phyloP scores from a whole-genome alignment of 306 rosid species.

The Quercus rubra region DNA sequence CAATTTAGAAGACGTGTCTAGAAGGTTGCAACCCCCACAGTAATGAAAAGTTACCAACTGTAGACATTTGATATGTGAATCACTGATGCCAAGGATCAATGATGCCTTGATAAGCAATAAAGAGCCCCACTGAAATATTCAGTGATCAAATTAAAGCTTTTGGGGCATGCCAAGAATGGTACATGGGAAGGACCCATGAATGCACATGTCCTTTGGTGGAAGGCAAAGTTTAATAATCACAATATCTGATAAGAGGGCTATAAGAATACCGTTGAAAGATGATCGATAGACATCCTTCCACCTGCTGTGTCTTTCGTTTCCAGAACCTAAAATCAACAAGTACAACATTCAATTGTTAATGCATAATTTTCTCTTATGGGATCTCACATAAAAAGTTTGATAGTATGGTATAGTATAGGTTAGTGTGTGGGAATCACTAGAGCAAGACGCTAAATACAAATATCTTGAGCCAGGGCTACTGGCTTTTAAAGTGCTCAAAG shows the following conservation, averaged over 20 bases:
- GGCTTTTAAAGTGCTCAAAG: not conserved
- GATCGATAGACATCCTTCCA: conserved; percentile 50
- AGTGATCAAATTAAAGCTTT: not conserved
- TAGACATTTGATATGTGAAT: conserved; percentile 1
- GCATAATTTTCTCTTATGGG: not conserved
- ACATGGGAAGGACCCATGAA: not conserved
- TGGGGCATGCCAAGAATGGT: not conserved
- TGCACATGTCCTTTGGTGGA: not conserved
- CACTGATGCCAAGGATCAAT: not conserved
- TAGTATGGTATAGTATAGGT: not conserved
- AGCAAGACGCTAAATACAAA: not conserved
- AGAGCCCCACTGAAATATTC: not conserved
- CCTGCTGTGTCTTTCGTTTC: conserved; percentile 46
- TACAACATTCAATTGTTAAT: conserved; percentile 2
- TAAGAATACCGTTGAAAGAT: conserved; percentile 66
- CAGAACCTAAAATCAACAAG: conserved; percentile 45
- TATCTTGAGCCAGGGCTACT: not conserved
- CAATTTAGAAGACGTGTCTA: not conserved
- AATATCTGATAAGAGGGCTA: not conserved
- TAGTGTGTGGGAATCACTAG: not conserved
- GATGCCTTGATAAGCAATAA: not conserved
- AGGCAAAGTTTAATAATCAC: conserved; percentile 1
- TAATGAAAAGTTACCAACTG: not conserved
- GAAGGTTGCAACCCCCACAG: conserved; percentile 1
- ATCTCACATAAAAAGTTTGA: not conserved